Base-by-base conservation (phyloP, 306 rosid genomes). In the Acacia acuminata region DNA sequence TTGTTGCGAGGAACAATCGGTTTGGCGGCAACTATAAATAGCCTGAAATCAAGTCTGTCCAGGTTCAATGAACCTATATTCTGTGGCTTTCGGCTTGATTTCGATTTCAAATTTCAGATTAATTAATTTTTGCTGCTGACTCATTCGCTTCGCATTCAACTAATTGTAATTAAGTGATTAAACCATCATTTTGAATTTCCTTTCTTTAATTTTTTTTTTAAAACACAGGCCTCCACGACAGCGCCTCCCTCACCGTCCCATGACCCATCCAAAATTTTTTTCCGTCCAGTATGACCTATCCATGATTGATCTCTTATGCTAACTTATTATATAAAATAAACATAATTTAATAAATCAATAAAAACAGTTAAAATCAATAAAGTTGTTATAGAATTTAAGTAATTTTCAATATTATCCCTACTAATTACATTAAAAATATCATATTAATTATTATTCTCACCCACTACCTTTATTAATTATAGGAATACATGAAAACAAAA, bases 51-150 rank as follows among this genome's bases (percentile, higher is more conserved):
- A 12, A 4, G 60, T 65, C 75, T 82, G 86, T 84, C 88, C 78
- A 79, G 88, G 88, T 87, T 84, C 90, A 87, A 53, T 82, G 86
- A 84, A 87, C 72, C 84, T 76, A 14, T 10, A 44, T 65, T 72
- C 69, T 43, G 63, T 13, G 38, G 20, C 7, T 50, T 10, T 42
- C 20, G 51, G 1, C 34, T 42, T 10, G 9, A n/a, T n/a, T 42
- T 20, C 51, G 22, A 56, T 19, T 55, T 55, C 13, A 16, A 60
- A 60, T 60, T 60, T 38, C 40, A 38, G 4, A n/a, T n/a, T 9
- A 22, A 1, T 67, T 38, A 17, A 67, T 22, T 43, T 20, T 6
- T n/a, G 25, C 24, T 42, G 74, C 74, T 40, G 24, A 69, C 74
- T 51, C n/a, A 69, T 69, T 40, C 17, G 34, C 75, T 43, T 22